Evolutionary conservation across 768 basidiomycete genomes (phyloP), one percentile per base, ranked within the genome.

Genomic region (Lactifluus volemus): DNA sequence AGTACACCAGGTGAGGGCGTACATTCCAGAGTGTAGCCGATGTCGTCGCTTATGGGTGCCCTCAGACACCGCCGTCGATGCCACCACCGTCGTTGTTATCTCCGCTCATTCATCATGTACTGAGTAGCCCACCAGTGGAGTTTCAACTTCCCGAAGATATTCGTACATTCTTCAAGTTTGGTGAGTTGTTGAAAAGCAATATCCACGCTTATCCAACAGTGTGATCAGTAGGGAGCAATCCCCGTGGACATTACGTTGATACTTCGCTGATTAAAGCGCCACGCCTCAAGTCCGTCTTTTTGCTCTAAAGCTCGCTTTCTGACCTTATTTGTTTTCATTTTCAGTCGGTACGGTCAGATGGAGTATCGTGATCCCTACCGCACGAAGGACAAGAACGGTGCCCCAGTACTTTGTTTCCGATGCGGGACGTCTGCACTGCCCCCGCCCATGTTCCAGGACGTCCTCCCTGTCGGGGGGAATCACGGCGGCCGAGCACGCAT

Each of bases 341-440:
- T 49, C 65, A 87, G 94, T 70, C 92, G 92, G 30, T 86, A 87
- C 69, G 92, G 92, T 32, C 86, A 92, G 65, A 74, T 91, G 32
- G 97, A 98, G 70, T 94, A 94, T 55, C 86, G 94, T 30, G 97
- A 98, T 72, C 83, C 89, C 11, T 84, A 88, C 75, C 84, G 89
- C 48, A 77, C 95, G 50, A 88, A 86, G 69, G 95, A 98, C 72
- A 82, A 85, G 67, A 91, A 88, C 68, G 88, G 89, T 2, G 78
- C 80, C 0, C 83, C 88, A 3, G 84, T 97, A n/a, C 77, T 95
- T 34, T 99, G 97, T 71, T 97, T 90, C 75, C 84, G 81, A 61
- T 99, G 97, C 71, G 86, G 88, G 47, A 84, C 82, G 17, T 89
- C 94, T 6, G 88, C 90, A 19, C 76, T 91, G 47, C 83, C 88